Evolutionary conservation across 306 rosid species (phyloP), one percentile per base, ranked within the genome.

Genomic region (Casuarina equisetifolia): DNA sequence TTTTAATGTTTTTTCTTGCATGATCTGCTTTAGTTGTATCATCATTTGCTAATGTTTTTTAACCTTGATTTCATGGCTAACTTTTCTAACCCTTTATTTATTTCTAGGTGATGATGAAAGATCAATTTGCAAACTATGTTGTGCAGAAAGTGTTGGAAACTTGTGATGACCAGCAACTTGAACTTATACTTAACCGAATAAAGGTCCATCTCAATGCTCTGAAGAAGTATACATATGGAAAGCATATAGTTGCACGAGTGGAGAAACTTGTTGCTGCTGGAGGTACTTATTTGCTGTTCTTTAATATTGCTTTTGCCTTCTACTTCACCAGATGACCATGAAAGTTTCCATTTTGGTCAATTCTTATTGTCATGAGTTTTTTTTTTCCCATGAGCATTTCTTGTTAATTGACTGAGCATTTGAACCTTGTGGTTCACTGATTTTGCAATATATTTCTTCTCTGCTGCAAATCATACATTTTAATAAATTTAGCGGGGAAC

Each of bases 231-330:
- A 88, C 88, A 71, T 88, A 88, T 20, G 91, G 91, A 49, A 88
- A 88, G 80, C 91, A 88, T 66, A 88, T 88, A 73, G 91, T 88
- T 59, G 91, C 91, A 15, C 91, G 91, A 50, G 89, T 88, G 70
- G 91, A 88, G 86, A 85, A 88, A 79, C 91, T 88, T 59, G 91
- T 85, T 38, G 89, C 89, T 64, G 89, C 91, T 51, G 91, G 91
- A 76, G 91, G 91, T 88, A 78, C 62, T 59, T 45, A 66, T 16
- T 16, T 57, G 4, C 10, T 8, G 35, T 36, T 77, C 55, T 66
- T 49, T 53, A 79, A 35, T 40, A 5, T 25, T 35, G 1, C 71
- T 1, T 70, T 3, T 71, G 36, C 74, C 64, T 32, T 40, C 69
- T 48, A 17, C 42, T n/a, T 43, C 12, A 9, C 12, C 32, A 44